phyloP scores from a whole-genome alignment of 306 rosid genomes.

The Rosa rugosa region DNA sequence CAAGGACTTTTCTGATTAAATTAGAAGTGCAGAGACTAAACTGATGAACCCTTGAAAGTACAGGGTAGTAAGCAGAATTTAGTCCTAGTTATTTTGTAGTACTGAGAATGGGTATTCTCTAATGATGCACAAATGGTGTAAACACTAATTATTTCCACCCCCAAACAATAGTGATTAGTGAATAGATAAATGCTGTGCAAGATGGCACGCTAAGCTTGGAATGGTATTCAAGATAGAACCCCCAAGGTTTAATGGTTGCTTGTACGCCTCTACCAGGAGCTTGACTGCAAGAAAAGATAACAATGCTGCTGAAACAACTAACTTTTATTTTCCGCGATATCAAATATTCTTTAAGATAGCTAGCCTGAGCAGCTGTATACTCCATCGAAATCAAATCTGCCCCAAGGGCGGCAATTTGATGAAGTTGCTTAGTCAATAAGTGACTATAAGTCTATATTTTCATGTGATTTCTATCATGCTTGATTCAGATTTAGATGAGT shows the following conservation, averaged over 20 bases:
- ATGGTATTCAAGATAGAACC: not conserved
- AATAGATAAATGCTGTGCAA: not conserved
- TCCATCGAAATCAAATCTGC: not conserved
- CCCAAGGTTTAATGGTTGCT: not conserved
- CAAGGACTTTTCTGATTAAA: too few species aligned
- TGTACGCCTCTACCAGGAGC: not conserved
- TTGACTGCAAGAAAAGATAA: not conserved
- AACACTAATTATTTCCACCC: not conserved
- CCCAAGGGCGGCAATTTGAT: not conserved
- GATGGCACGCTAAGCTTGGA: conserved; percentile 1
- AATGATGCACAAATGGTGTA: not conserved
- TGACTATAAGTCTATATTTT: too few species aligned
- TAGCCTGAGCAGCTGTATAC: not conserved
- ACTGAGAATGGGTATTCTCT: not conserved
- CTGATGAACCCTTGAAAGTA: too few species aligned
- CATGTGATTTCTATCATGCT: too few species aligned
- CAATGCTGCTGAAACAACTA: not conserved
- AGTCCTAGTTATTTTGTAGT: too few species aligned
- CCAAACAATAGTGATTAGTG: not conserved
- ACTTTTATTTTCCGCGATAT: not conserved
- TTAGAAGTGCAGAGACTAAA: too few species aligned
- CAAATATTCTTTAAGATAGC: not conserved
- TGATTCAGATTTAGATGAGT: too few species aligned
- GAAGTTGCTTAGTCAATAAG: not conserved
- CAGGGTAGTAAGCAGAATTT: too few species aligned